Percentiles rank a stretch among this genome's conserved stretches.
phyloP scores from a whole-genome alignment of 2,329 filamentous ascomycete genomes.

The Diaporthe destruens region DNA sequence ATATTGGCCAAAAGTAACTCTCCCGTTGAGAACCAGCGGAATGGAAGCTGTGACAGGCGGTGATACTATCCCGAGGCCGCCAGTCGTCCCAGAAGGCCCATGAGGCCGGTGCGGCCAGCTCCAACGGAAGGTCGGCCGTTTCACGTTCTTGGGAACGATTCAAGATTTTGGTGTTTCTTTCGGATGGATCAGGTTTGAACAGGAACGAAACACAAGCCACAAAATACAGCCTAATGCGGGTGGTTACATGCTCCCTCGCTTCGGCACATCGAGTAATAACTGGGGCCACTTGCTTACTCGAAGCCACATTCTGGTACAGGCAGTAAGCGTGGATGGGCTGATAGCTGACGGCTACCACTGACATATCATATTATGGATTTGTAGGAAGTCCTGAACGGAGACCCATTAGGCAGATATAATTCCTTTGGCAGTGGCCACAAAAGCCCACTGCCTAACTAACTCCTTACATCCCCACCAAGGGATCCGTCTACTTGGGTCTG shows the following conservation, averaged over 20 bases:
- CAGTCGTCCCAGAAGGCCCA: background rate
- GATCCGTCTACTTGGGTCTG: background rate
- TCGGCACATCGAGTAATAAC: background rate
- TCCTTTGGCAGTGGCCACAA: background rate
- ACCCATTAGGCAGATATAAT: background rate
- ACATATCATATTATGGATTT: background rate
- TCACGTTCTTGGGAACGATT: background rate
- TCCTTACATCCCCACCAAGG: background rate
- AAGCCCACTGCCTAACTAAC: background rate
- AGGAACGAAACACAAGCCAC: slow-evolving; percentile 2
- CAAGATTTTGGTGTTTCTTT: background rate
- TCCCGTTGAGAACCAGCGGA: background rate
- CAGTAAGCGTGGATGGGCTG: background rate
- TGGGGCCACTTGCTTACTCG: background rate
- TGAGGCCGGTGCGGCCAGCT: background rate
- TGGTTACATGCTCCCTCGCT: background rate
- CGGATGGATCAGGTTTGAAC: background rate
- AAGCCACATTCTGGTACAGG: background rate
- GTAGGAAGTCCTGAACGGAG: background rate
- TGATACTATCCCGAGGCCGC: background rate
- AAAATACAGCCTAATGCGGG: background rate
- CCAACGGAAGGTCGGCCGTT: background rate
- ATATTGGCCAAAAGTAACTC: background rate
- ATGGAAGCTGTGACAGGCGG: background rate
- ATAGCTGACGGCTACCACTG: background rate